A percentile compares a stretch with the other conserved stretches of the same genome.
Evolutionary conservation across 805 yeast species (phyloP).

Genomic region (Kazachstania martiniae): DNA sequence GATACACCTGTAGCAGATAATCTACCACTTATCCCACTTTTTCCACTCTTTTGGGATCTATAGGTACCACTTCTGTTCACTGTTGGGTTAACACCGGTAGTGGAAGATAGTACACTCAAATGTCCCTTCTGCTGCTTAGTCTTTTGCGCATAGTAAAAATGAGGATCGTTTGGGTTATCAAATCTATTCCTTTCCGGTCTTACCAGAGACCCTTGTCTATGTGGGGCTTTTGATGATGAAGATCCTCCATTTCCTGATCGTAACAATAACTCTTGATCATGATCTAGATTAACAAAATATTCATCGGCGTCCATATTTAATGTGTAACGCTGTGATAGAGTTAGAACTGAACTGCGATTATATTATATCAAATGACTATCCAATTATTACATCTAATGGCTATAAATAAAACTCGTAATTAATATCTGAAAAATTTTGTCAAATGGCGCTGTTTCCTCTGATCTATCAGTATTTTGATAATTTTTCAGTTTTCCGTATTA

Average conservation of each 20-base stretch:
- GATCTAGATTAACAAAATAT: slow-evolving; percentile 5
- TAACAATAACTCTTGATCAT: slow-evolving; percentile 26
- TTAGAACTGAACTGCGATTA: too few relatives aligned
- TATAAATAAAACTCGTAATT: too few relatives aligned
- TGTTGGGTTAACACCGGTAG: slow-evolving; percentile 60
- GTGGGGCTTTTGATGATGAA: slow-evolving; percentile 10
- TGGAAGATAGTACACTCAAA: slow-evolving; percentile 53
- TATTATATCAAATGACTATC: too few relatives aligned
- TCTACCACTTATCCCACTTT: slow-evolving; percentile 1
- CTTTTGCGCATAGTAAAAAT: slow-evolving; percentile 66
- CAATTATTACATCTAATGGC: too few relatives aligned
- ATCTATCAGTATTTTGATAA: too few relatives aligned
- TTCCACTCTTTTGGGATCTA: slow-evolving; percentile 3
- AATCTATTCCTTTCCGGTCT: slow-evolving; percentile 72
- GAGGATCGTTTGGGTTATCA: slow-evolving; percentile 58
- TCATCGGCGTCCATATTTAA: slow-evolving; percentile 4
- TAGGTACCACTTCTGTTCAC: slow-evolving; percentile 1
- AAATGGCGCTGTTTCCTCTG: too few relatives aligned
- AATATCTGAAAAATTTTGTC: too few relatives aligned
- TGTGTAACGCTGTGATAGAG: too few relatives aligned
- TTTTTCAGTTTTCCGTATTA: too few relatives aligned
- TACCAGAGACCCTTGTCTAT: slow-evolving; percentile 49
- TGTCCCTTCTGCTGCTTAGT: slow-evolving; percentile 55
- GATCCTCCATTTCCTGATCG: slow-evolving; percentile 15
- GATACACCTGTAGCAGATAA: neutral